Evolutionary conservation across 371 early-diverging fungal species (phyloP).

Genomic region (Rhizopus microsporus): DNA sequence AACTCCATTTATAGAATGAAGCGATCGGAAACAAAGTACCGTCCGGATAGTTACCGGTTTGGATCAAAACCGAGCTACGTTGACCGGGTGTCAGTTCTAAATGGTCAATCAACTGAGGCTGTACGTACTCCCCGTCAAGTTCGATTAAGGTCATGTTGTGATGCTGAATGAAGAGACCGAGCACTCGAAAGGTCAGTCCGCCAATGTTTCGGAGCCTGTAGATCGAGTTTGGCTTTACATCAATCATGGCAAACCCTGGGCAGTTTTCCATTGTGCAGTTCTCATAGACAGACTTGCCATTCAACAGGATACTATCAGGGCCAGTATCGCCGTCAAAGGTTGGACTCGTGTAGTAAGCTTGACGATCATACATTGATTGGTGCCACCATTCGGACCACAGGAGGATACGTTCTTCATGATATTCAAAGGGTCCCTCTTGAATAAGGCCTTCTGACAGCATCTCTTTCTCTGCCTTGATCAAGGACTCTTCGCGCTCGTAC

Average conservation of each 20-base stretch:
- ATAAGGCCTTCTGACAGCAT: not conserved
- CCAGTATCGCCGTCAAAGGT: constrained; percentile 21
- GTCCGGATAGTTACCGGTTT: constrained; percentile 19
- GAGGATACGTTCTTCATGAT: constrained; percentile 48
- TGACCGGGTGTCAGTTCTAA: constrained; percentile 42
- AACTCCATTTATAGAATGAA: constrained; percentile 4
- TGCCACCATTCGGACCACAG: constrained; percentile 53
- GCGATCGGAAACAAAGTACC: constrained; percentile 29
- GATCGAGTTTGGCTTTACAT: constrained; percentile 31
- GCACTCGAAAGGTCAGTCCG: constrained; percentile 30
- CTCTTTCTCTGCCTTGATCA: constrained; percentile 2
- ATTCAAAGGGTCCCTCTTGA: constrained; percentile 32
- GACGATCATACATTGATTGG: constrained; percentile 16
- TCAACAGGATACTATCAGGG: constrained; percentile 34
- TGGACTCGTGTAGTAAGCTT: constrained; percentile 22
- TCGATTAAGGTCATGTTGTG: constrained; percentile 42
- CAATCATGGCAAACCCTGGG: constrained; percentile 24
- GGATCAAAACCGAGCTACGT: constrained; percentile 36
- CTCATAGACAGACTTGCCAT: constrained; percentile 30
- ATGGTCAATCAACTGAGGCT: constrained; percentile 27
- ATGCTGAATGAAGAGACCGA: constrained; percentile 28
- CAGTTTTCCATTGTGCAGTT: constrained; percentile 13
- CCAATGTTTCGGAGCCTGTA: constrained; percentile 43
- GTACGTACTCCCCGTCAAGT: constrained; percentile 36
- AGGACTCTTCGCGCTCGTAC: constrained; percentile 32